These are phyloP conservation scores for Colletotrichum musicola DNA, from an alignment of 2,329 filamentous ascomycete genomes.

Conservation along the genomic window DNA sequence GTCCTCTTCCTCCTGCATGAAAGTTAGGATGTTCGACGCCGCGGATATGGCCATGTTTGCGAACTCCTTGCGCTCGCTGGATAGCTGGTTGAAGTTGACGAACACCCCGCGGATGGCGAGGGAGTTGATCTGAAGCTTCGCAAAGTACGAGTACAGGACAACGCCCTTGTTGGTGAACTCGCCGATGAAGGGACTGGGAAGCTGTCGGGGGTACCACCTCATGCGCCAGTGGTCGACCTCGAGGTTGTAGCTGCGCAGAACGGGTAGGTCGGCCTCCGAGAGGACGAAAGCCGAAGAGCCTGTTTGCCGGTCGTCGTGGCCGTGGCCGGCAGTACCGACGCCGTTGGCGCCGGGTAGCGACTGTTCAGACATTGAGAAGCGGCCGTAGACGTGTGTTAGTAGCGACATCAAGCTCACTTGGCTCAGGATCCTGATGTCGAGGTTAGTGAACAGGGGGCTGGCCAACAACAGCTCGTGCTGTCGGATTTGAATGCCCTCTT, in stretches of 20 bases:
- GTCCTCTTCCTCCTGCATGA: conserved; percentile 50
- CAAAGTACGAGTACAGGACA: conserved; percentile 40
- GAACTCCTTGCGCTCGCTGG: conserved; percentile 36
- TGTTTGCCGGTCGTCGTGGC: not conserved
- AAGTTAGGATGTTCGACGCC: conserved; percentile 51
- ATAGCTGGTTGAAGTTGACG: not conserved
- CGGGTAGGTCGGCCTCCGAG: conserved; percentile 51
- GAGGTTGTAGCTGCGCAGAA: conserved; percentile 54
- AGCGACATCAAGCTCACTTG: conserved; percentile 42
- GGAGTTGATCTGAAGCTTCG: conserved; percentile 53
- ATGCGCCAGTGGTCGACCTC: conserved; percentile 58
- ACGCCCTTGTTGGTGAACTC: conserved; percentile 57
- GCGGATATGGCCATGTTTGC: conserved; percentile 47
- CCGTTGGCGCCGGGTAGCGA: not conserved
- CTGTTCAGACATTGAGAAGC: conserved; percentile 33
- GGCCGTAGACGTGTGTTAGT: conserved; percentile 41
- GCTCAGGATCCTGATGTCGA: conserved; percentile 41
- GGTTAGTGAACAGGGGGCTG: conserved; percentile 40
- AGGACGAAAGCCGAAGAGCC: conserved; percentile 41
- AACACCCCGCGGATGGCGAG: conserved; percentile 28
- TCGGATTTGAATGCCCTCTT: conserved; percentile 40
- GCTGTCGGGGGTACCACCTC: conserved; percentile 35
- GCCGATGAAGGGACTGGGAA: conserved; percentile 45
- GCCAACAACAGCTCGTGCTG: conserved; percentile 46
- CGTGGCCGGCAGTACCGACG: not conserved